phyloP scores from a whole-genome alignment of 2,329 filamentous ascomycete genomes.

The Monosporascus sp. region DNA sequence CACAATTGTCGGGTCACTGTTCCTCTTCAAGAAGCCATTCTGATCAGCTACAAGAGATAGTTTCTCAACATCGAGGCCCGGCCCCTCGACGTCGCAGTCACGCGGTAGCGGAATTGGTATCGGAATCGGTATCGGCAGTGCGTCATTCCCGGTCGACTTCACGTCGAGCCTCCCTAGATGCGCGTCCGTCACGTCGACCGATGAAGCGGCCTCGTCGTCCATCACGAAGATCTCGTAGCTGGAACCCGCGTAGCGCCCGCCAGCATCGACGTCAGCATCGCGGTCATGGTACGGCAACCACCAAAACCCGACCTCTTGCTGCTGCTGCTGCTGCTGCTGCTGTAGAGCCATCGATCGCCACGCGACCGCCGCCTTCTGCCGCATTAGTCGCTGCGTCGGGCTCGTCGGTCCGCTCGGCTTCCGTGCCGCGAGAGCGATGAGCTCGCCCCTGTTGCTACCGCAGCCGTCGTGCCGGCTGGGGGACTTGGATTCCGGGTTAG shows the following conservation, averaged over 20 bases:
- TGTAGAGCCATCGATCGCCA: slow-evolving; percentile 31
- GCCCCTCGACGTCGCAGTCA: too few species aligned
- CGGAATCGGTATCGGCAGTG: too few species aligned
- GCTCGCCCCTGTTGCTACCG: background rate
- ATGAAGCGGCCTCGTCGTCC: too few species aligned
- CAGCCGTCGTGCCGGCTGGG: background rate
- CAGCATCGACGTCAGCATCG: background rate
- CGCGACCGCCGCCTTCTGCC: slow-evolving; percentile 36
- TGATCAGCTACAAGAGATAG: too few species aligned
- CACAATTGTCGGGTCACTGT: too few species aligned
- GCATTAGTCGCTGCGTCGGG: slow-evolving; percentile 35
- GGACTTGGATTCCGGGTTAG: background rate
- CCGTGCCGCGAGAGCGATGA: slow-evolving; percentile 1
- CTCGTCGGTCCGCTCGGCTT: slow-evolving; percentile 24
- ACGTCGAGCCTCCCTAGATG: too few species aligned
- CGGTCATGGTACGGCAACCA: background rate
- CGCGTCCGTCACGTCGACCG: too few species aligned
- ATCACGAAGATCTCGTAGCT: too few species aligned
- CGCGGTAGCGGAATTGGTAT: too few species aligned
- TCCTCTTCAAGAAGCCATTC: too few species aligned
- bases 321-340: slow-evolving; percentile 1
- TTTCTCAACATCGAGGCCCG: too few species aligned
- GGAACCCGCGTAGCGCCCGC: background rate
- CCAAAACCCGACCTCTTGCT: background rate
- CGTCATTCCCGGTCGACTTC: too few species aligned